Evolutionary conservation across 2,329 filamentous ascomycete genomes (phyloP).

Genomic region (Didymella pomorum): DNA sequence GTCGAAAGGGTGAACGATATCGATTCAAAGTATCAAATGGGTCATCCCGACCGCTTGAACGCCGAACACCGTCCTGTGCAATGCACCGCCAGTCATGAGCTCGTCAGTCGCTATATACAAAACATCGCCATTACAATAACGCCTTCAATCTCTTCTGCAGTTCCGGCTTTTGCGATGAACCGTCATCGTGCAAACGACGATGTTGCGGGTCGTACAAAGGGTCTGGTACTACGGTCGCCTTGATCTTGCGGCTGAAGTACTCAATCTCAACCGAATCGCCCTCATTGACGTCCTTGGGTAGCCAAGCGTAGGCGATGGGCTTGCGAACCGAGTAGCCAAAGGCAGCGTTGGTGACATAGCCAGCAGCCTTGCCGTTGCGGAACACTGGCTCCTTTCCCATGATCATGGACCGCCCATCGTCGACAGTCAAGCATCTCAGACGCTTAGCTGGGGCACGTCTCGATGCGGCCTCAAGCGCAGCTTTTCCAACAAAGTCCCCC

Average conservation of each 20-base stretch:
- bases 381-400: conserved; percentile 70
- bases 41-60: background rate
- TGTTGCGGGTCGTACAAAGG: conserved; percentile 58
- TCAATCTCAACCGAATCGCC: conserved; percentile 66
- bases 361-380: conserved; percentile 55
- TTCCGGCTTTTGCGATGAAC: conserved; percentile 26
- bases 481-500: conserved; percentile 60
- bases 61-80: conserved; percentile 11
- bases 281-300: conserved; percentile 58
- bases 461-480: conserved; percentile 56
- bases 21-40: background rate
- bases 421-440: conserved; percentile 62
- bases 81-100: conserved; percentile 22
- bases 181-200: conserved; percentile 46
- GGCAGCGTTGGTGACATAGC: conserved; percentile 68
- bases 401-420: conserved; percentile 65
- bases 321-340: conserved; percentile 68
- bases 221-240: conserved; percentile 62
- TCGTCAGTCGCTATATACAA: conserved; percentile 22
- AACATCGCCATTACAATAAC: conserved; percentile 25
- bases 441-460: conserved; percentile 47
- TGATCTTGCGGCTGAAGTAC: conserved; percentile 65
- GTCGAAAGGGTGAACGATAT: background rate
- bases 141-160: conserved; percentile 35
- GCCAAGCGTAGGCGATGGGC: conserved; percentile 67